Percentiles rank a stretch among this genome's conserved stretches.
Evolutionary conservation across 2,329 filamentous ascomycete species (phyloP).

Genomic region (Alternaria sp.): DNA sequence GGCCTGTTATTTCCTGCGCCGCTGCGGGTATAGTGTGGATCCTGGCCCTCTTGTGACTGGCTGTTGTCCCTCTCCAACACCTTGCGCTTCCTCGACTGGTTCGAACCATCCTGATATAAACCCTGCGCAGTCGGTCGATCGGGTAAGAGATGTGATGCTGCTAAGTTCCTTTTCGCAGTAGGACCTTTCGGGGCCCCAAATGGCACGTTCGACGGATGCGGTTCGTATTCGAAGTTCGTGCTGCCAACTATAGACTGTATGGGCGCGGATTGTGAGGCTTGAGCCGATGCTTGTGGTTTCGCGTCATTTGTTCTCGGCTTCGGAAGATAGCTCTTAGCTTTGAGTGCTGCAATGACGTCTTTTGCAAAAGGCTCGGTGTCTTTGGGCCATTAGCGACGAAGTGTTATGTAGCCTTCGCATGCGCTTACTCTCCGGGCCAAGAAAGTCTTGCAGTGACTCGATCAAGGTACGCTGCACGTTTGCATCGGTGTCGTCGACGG

Average conservation of each 20-base stretch:
- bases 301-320: conserved; percentile 18
- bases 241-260: conserved; percentile 32
- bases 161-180: conserved; percentile 16
- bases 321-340: conserved; percentile 56
- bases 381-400: conserved; percentile 34
- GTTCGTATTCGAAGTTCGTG: conserved; percentile 28
- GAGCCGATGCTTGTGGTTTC: background rate
- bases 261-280: conserved; percentile 26
- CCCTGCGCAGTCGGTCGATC: conserved; percentile 17
- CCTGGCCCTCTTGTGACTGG: conserved; percentile 48
- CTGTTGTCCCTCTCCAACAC: conserved; percentile 62
- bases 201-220: conserved; percentile 21
- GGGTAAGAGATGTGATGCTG: conserved; percentile 16
- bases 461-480: conserved; percentile 72
- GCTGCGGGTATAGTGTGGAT: conserved; percentile 46
- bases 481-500: conserved; percentile 66
- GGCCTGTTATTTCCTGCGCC: conserved; percentile 48
- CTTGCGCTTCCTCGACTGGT: conserved; percentile 61
- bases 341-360: conserved; percentile 72
- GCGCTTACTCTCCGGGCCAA: conserved; percentile 64
- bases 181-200: conserved; percentile 35
- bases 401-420: background rate
- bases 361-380: conserved; percentile 70
- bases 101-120: conserved; percentile 12
- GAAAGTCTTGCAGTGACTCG: conserved; percentile 75